Evolutionary conservation across 2,329 filamentous ascomycete genomes (phyloP), one percentile per base, ranked within the genome.

Genomic region (Fusarium buxicola): DNA sequence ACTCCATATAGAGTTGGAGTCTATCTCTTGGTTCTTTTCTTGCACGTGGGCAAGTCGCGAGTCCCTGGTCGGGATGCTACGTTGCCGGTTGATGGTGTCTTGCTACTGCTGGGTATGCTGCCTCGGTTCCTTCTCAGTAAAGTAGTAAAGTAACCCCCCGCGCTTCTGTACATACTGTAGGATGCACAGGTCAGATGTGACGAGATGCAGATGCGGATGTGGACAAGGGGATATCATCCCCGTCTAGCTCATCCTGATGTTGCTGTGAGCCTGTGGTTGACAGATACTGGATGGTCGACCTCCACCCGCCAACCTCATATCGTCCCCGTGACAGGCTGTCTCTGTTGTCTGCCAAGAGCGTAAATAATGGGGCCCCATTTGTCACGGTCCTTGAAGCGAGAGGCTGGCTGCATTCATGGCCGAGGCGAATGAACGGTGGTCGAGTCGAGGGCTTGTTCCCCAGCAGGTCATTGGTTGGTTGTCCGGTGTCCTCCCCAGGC

Each of bases 1-100:
- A n/a, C n/a, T n/a, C n/a, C n/a, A n/a, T n/a, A n/a, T n/a, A n/a
- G n/a, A n/a, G n/a, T n/a, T n/a, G n/a, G 24, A 31, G 51, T 46
- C 44, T 43, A 31, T 57, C 11, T 60, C 50, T 49, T n/a, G n/a
- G n/a, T n/a, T n/a, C 15, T 60, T 31, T 24, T 39, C 16, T 56
- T 50, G 56, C 60, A 65, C 54, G 60, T 66, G 55, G 63, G 21
- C 34, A 52, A 52, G 24, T 40, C 38, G 51, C 41, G 36, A 47
- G 54, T 56, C 55, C 46, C 53, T 48, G 65, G 51, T 51, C 55
- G 52, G 56, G 35, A 61, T 49, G 28, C 53, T 38, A 64, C 46
- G 31, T 50, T 21, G 21, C n/a, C n/a, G n/a, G n/a, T n/a, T n/a
- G n/a, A 45, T 39, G 24, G 40, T 47, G 46, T 25, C 44, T 36